phyloP scores from a whole-genome alignment of 768 basidiomycete genomes.

The Cubamyces lactineus region DNA sequence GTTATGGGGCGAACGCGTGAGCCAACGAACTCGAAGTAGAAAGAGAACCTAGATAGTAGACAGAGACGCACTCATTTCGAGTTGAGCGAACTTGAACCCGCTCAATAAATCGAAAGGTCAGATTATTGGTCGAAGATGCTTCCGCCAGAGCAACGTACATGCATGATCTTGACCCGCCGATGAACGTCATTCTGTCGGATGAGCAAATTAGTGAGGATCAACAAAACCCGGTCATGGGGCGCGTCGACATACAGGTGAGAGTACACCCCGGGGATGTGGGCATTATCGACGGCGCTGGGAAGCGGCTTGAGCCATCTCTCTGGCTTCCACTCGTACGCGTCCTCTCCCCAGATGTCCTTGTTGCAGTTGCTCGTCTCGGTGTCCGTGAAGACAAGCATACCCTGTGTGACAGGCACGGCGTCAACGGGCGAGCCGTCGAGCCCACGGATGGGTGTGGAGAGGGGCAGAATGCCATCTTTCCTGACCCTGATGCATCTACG shows the following conservation, averaged over 20 bases:
- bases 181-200: conserved; percentile 33
- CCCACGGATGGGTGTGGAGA: conserved; percentile 25
- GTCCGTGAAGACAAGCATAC: conserved; percentile 42
- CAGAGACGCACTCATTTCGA: conserved; percentile 26
- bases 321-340: conserved; percentile 46
- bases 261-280: conserved; percentile 26
- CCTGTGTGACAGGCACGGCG: conserved; percentile 41
- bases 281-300: conserved; percentile 14
- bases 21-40: not conserved
- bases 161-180: conserved; percentile 33
- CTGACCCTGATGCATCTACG: conserved; percentile 22
- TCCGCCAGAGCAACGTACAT: conserved; percentile 26
- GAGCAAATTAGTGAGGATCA: not conserved
- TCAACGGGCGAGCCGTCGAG: conserved; percentile 21
- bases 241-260: conserved; percentile 21
- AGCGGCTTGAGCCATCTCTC: conserved; percentile 43
- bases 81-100: conserved; percentile 29
- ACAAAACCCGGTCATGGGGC: not conserved
- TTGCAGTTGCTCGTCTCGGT: conserved; percentile 44
- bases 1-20: too few species aligned
- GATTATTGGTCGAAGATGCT: too few species aligned
- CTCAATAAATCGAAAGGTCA: not conserved
- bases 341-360: conserved; percentile 46
- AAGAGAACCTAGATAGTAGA: not conserved
- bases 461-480: conserved; percentile 48